These are phyloP conservation scores for Corniculantispora saksenae DNA, from an alignment of 2,329 filamentous ascomycete genomes.

Conservation along the genomic window DNA sequence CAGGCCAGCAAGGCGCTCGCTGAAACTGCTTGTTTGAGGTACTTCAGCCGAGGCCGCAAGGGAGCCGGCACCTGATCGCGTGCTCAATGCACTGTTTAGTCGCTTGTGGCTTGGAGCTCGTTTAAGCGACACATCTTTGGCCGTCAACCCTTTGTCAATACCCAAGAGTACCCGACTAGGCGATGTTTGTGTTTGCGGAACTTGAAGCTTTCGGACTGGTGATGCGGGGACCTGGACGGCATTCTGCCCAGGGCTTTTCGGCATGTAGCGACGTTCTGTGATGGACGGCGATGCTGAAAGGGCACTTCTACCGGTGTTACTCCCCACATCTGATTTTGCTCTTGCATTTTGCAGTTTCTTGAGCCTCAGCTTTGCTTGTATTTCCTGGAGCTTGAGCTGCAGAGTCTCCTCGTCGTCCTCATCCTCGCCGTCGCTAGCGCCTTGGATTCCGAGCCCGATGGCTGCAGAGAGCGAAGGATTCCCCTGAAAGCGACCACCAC, in stretches of 20 bases:
- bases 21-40: slow-evolving; percentile 65
- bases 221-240: slow-evolving; percentile 73
- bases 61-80: not conserved
- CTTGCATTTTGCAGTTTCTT: slow-evolving; percentile 75
- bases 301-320: slow-evolving; percentile 21
- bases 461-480: slow-evolving; percentile 28
- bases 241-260: slow-evolving; percentile 10
- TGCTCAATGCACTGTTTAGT: slow-evolving; percentile 4
- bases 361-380: slow-evolving; percentile 82
- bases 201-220: slow-evolving; percentile 63
- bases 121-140: slow-evolving; percentile 81
- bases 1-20: slow-evolving; percentile 77
- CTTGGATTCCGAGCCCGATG: slow-evolving; percentile 33
- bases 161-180: slow-evolving; percentile 80
- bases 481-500: slow-evolving; percentile 12
- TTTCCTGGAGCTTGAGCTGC: slow-evolving; percentile 81
- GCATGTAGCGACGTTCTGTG: not conserved
- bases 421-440: slow-evolving; percentile 70
- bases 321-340: slow-evolving; percentile 23
- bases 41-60: slow-evolving; percentile 26
- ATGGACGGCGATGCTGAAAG: slow-evolving; percentile 12
- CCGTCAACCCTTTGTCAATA: slow-evolving; percentile 84
- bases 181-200: slow-evolving; percentile 61
- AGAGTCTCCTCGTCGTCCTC: slow-evolving; percentile 93
- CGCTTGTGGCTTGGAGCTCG: slow-evolving; percentile 58